Base-by-base conservation (phyloP, 1,284 basidiomycete genomes). In the Ceratobasidium sp. region DNA sequence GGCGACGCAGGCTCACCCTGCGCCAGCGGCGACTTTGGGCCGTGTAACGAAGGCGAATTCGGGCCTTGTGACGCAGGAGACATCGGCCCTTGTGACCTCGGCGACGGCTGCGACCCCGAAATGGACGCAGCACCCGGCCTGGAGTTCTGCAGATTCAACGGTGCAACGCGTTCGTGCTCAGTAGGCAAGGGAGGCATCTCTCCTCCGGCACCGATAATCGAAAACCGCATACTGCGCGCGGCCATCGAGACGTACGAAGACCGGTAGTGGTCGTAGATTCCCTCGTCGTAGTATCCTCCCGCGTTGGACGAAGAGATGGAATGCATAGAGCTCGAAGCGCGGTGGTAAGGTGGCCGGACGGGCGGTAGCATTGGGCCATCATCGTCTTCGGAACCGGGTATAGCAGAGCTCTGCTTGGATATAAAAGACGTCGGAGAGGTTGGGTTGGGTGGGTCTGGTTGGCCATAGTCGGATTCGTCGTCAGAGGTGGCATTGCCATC, bases 181-280 rank as follows among this genome's bases (percentile, higher is more conserved):
- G 60, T 26, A 40, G 73, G 73, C 39, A 77, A 42, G 7, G 73
- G 73, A 23, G 73, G 73, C 46, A 77, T 55, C 39, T 77, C 73
- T 33, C 64, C 61, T 26, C 46, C 63, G 26, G 26, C 49, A 4
- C 63, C 63, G n/a, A 77, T 56, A 7, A 66, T n/a, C 10, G 73
- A 77, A 63, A 77, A 67, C 10, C 73, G 49, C 39, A 77, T 44
- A 26, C 63, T 67, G 53, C 78, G 63, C 1, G 81, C 81, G 18
- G 77, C 84, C 79, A 90, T 85, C 0, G 92, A 93, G 77, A 88
- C 88, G 7, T 91, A 86, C 7, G 92, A 93, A 81, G 93, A 94
- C 2, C 92, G 89, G 82, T 94, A 94, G 80, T 92, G 89, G 82
- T 94, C 92, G 81, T 93, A 94, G 70, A 94, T 93, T 80, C 93